Evolutionary conservation across 2,329 filamentous ascomycete genomes (phyloP).

Genomic region (Aureobasidium sp.): DNA sequence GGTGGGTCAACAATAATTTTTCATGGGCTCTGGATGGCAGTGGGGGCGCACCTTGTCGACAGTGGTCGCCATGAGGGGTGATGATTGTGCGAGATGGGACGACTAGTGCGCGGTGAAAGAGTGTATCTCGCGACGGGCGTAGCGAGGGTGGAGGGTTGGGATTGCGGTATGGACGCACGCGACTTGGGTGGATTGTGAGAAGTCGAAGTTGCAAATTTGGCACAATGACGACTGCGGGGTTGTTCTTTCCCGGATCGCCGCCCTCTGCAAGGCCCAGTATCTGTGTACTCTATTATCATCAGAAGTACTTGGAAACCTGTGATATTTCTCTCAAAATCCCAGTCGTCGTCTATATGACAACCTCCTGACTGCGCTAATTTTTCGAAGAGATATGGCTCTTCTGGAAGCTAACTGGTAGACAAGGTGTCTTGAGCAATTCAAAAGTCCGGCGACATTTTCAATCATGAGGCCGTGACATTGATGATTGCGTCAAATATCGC

Average conservation of each 20-base stretch:
- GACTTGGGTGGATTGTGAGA: not conserved
- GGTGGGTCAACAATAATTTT: constrained; percentile 29
- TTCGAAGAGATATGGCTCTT: not conserved
- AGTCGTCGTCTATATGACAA: not conserved
- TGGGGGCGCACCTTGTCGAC: constrained; percentile 69
- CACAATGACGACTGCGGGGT: constrained; percentile 12
- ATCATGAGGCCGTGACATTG: not conserved
- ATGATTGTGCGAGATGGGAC: not conserved
- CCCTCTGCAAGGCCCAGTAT: not conserved
- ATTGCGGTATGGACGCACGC: not conserved
- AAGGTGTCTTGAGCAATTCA: not conserved
- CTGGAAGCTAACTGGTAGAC: not conserved
- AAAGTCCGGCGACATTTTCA: constrained; percentile 6
- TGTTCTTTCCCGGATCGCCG: not conserved
- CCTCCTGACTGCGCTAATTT: not conserved
- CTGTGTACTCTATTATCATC: not conserved
- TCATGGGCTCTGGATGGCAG: not conserved
- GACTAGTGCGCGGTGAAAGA: not conserved
- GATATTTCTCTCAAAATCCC: not conserved
- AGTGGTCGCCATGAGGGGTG: constrained; percentile 78
- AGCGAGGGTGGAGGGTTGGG: not conserved
- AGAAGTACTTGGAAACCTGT: not conserved
- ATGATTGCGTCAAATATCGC: constrained; percentile 5
- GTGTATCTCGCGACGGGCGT: not conserved
- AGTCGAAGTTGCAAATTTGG: constrained; percentile 13